Evolutionary conservation across 164 flowering plant species (phyloP).

Genomic region (Protea cynaroides): DNA sequence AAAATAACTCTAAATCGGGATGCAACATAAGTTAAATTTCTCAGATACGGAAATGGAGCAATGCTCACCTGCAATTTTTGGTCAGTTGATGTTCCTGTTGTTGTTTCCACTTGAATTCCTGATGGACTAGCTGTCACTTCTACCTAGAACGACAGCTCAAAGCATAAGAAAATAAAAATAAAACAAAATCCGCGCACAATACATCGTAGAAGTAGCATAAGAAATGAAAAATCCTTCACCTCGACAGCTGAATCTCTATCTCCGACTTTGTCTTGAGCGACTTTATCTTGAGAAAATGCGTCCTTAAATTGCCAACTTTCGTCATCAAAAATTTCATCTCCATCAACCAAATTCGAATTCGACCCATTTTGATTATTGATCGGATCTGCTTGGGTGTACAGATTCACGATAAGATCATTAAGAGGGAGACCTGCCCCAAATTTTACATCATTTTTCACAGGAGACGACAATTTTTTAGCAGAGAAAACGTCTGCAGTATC

Average conservation of each 20-base stretch:
- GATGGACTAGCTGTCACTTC: constrained; percentile 8
- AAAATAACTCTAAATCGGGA: neutral
- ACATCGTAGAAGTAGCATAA: neutral
- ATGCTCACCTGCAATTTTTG: constrained; percentile 16
- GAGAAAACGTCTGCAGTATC: constrained; percentile 13
- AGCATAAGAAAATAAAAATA: neutral
- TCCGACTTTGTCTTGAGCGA: constrained; percentile 10
- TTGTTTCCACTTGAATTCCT: constrained; percentile 12
- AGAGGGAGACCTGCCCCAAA: constrained; percentile 19
- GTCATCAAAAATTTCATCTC: constrained; percentile 16
- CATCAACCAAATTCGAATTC: constrained; percentile 10
- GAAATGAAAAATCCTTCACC: constrained; percentile 2
- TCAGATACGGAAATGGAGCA: constrained; percentile 7
- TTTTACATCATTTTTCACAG: constrained; percentile 17
- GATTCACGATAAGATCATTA: constrained; percentile 38
- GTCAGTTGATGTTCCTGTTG: neutral
- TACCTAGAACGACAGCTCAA: constrained; percentile 11
- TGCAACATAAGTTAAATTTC: too few species aligned
- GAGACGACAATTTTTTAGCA: neutral
- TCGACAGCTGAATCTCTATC: constrained; percentile 23
- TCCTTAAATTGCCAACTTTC: constrained; percentile 60
- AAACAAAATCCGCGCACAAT: neutral
- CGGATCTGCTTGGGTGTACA: constrained; percentile 27
- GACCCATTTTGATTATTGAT: constrained; percentile 19
- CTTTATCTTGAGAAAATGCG: constrained; percentile 19